Evolutionary conservation across 306 rosid genomes (phyloP).

Genomic region (Argentina anserina): DNA sequence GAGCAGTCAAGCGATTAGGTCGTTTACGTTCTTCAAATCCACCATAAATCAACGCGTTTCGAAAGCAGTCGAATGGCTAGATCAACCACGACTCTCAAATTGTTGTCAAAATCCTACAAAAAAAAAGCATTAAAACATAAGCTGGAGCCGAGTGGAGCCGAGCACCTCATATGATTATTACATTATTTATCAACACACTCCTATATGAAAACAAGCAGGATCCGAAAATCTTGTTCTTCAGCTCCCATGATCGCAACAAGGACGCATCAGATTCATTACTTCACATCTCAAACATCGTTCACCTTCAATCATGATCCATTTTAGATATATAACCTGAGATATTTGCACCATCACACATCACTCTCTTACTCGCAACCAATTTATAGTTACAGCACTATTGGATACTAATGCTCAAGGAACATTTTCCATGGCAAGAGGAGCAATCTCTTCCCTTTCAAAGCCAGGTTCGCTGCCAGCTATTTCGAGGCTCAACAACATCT

Average conservation of each 20-base stretch:
- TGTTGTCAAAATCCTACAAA: too few relatives aligned
- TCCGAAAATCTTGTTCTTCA: background rate
- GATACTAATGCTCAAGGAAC: slow-evolving; percentile 46
- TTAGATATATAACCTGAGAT: too few relatives aligned
- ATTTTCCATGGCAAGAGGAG: slow-evolving; percentile 76
- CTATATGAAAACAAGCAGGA: background rate
- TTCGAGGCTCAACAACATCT: slow-evolving; percentile 54
- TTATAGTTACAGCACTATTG: background rate
- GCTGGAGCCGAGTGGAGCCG: too few relatives aligned
- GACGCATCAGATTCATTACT: background rate
- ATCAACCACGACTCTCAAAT: too few relatives aligned
- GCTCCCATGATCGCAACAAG: background rate
- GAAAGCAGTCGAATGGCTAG: too few relatives aligned
- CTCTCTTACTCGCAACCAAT: slow-evolving; percentile 6
- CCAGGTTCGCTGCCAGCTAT: slow-evolving; percentile 63
- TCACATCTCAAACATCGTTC: background rate
- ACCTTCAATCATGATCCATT: too few relatives aligned
- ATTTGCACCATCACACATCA: slow-evolving; percentile 8
- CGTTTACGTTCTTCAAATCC: too few relatives aligned
- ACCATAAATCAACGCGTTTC: too few relatives aligned
- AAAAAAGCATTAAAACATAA: too few relatives aligned
- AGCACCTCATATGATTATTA: background rate
- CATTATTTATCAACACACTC: slow-evolving; percentile 12
- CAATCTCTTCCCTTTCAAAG: slow-evolving; percentile 70
- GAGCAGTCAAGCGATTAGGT: too few relatives aligned